Evolutionary conservation across 108 stramenopile genomes (phyloP).

Genomic region (Nitzschia inconspicua): DNA sequence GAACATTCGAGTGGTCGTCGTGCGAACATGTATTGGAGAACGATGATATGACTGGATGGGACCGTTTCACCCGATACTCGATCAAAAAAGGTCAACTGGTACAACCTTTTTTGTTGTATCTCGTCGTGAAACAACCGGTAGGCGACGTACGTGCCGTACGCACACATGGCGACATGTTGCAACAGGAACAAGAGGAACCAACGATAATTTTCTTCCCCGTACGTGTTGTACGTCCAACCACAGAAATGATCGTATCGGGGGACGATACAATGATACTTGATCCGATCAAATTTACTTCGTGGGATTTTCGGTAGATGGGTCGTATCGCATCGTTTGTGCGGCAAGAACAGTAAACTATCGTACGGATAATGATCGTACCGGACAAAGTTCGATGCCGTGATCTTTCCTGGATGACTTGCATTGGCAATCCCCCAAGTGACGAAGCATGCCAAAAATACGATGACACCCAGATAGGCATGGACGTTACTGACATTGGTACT

Average conservation of each 20-base stretch:
- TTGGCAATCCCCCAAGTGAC: constrained; percentile 57
- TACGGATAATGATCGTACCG: constrained; percentile 82
- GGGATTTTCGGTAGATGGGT: constrained; percentile 63
- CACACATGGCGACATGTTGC: constrained; percentile 75
- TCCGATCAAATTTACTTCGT: constrained; percentile 80
- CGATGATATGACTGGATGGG: constrained; percentile 39
- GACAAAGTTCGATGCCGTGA: constrained; percentile 52
- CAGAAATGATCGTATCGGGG: constrained; percentile 90
- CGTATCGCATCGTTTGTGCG: constrained; percentile 55
- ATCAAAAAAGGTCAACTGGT: constrained; percentile 69
- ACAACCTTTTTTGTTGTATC: constrained; percentile 51
- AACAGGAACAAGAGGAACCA: constrained; percentile 78
- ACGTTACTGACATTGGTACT: constrained; percentile 35
- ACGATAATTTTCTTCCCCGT: constrained; percentile 90
- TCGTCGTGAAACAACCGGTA: constrained; percentile 42
- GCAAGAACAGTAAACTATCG: constrained; percentile 69
- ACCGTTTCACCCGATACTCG: constrained; percentile 59
- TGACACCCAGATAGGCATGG: constrained; percentile 63
- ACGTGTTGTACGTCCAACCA: constrained; percentile 82
- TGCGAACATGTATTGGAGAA: constrained; percentile 67
- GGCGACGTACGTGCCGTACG: constrained; percentile 58
- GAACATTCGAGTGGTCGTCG: constrained; percentile 23
- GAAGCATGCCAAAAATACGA: constrained; percentile 73
- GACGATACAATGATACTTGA: constrained; percentile 52
- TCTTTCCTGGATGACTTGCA: constrained; percentile 50